phyloP scores from a whole-genome alignment of 2,329 filamentous ascomycete genomes.

The Byssoonygena ceratinophila region DNA sequence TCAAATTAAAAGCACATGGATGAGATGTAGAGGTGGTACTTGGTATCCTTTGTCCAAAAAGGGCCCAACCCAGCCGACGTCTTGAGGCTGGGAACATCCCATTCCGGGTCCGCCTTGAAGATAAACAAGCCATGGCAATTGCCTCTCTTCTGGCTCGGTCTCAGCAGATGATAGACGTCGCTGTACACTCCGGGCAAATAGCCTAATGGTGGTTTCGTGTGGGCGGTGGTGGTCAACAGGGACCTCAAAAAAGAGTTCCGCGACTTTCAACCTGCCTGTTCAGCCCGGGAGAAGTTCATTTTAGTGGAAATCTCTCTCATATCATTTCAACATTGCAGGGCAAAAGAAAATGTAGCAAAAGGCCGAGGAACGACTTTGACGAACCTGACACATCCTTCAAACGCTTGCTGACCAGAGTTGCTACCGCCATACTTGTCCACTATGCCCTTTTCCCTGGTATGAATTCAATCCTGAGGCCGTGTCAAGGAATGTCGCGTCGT shows the following conservation, averaged over 20 bases:
- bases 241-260: constrained; percentile 78
- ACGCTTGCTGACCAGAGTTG: constrained; percentile 30
- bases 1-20: too few species aligned
- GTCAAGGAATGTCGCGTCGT: too few species aligned
- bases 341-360: too few species aligned
- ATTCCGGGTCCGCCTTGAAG: constrained; percentile 80
- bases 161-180: constrained; percentile 54
- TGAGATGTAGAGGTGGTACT: too few species aligned
- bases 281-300: not conserved
- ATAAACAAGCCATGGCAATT: constrained; percentile 56
- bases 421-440: constrained; percentile 21
- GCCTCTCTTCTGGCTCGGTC: constrained; percentile 35
- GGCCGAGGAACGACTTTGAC: constrained; percentile 2
- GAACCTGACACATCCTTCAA: constrained; percentile 32
- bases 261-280: constrained; percentile 61
- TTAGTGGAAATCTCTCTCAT: not conserved
- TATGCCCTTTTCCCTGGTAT: not conserved
- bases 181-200: constrained; percentile 67
- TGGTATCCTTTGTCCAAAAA: constrained; percentile 75
- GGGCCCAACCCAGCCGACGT: constrained; percentile 57
- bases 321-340: too few species aligned
- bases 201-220: constrained; percentile 49
- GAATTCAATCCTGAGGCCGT: too few species aligned
- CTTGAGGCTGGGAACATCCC: constrained; percentile 63
- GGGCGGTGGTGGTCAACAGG: constrained; percentile 65